Evolutionary conservation across 257 asterid genomes (phyloP).

Genomic region (Mitragyna speciosa): DNA sequence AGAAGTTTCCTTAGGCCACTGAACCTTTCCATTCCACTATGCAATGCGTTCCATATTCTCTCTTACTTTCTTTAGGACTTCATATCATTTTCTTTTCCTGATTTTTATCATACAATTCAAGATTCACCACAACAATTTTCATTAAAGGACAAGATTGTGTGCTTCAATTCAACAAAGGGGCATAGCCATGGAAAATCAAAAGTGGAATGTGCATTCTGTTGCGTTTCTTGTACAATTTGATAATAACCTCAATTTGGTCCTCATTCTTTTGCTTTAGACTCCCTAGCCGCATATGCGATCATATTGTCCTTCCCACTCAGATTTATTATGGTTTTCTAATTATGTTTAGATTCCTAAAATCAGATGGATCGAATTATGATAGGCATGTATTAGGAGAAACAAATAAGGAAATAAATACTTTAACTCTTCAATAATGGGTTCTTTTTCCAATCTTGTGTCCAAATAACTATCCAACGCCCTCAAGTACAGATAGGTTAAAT

Average conservation of each 20-base stretch:
- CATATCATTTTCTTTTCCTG: not conserved
- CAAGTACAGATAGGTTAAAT: not conserved
- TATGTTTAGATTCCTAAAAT: not conserved
- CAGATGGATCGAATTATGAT: not conserved
- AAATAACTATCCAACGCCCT: not conserved
- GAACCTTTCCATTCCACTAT: constrained; percentile 28
- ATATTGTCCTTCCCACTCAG: not conserved
- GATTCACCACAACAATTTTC: not conserved
- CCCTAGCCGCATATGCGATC: not conserved
- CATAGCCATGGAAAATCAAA: not conserved
- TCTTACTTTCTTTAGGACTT: not conserved
- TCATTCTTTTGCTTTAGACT: not conserved
- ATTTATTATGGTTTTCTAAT: not conserved
- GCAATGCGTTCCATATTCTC: not conserved
- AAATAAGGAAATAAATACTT: not conserved
- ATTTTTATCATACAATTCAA: not conserved
- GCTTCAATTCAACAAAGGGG: not conserved
- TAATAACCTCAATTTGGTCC: constrained; percentile 1
- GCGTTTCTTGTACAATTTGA: not conserved
- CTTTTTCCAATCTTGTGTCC: not conserved
- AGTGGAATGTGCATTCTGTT: not conserved
- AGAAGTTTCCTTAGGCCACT: constrained; percentile 20
- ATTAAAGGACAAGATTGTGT: not conserved
- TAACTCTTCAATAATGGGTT: not conserved
- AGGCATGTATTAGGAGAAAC: not conserved